phyloP scores from a whole-genome alignment of 2,329 filamentous ascomycete genomes.

The Cladosporium sphaerospermum region DNA sequence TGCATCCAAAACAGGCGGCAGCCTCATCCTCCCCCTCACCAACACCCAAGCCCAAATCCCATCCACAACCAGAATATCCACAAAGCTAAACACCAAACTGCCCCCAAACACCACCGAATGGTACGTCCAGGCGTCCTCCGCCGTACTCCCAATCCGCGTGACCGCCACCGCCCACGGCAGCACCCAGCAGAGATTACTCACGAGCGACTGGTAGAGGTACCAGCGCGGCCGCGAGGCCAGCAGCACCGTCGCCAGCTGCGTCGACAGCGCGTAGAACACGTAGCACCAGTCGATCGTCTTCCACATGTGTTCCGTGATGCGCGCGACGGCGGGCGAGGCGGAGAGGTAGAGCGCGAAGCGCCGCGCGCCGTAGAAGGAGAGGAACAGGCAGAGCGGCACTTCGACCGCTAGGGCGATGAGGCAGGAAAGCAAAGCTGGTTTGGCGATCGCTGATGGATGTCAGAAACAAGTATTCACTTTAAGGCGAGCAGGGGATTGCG shows the following conservation, averaged over 20 bases:
- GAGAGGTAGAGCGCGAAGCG: constrained; percentile 60
- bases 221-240: constrained; percentile 58
- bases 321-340: constrained; percentile 50
- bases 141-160: constrained; percentile 43
- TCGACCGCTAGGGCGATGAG: constrained; percentile 53
- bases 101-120: constrained; percentile 63
- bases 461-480: neutral
- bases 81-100: constrained; percentile 61
- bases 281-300: constrained; percentile 54
- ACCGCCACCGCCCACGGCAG: constrained; percentile 65
- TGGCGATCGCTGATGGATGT: constrained; percentile 34
- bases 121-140: constrained; percentile 59
- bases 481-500: neutral
- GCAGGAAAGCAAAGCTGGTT: constrained; percentile 50
- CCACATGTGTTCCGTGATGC: constrained; percentile 63
- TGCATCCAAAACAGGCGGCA: constrained; percentile 4
- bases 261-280: constrained; percentile 61
- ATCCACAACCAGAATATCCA: constrained; percentile 47
- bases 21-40: constrained; percentile 35
- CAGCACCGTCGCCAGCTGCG: constrained; percentile 58
- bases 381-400: constrained; percentile 55
- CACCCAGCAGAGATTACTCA: constrained; percentile 62
- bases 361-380: constrained; percentile 52
- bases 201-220: constrained; percentile 63
- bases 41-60: constrained; percentile 47